phyloP scores from a whole-genome alignment of 2,329 filamentous ascomycete species.

The Alternaria metachromatica region DNA sequence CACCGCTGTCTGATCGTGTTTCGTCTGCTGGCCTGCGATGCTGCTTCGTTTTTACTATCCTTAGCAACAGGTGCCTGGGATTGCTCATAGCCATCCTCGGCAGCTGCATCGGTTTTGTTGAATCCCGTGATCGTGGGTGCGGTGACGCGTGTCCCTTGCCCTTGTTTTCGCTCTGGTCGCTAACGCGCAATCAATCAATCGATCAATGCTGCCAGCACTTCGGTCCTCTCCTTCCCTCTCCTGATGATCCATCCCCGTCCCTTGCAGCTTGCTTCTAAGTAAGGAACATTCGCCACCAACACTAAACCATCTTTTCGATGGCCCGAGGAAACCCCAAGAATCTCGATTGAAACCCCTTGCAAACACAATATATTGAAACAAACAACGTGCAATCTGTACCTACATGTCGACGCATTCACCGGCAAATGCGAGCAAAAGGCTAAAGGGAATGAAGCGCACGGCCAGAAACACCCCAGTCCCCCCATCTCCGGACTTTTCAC shows the following conservation, averaged over 20 bases:
- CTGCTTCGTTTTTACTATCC: constrained; percentile 4
- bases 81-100: background rate
- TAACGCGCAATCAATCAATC: background rate
- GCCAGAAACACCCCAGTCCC: constrained; percentile 4
- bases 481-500: constrained; percentile 7
- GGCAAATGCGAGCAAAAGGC: background rate
- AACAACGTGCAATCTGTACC: constrained; percentile 2
- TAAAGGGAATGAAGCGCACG: constrained; percentile 5
- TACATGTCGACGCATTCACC: background rate
- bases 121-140: background rate
- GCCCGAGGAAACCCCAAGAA: background rate
- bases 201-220: background rate
- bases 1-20: constrained; percentile 5
- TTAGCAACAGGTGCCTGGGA: constrained; percentile 2
- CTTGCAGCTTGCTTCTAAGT: constrained; percentile 5
- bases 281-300: background rate
- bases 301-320: background rate
- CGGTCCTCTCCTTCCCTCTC: background rate
- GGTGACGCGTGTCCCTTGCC: constrained; percentile 10
- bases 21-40: background rate
- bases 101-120: background rate
- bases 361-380: constrained; percentile 12
- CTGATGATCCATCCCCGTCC: constrained; percentile 1
- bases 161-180: background rate
- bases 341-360: background rate